Conservation (phyloP, 306 rosid species). For the Luffa aegyptiaca region DNA sequence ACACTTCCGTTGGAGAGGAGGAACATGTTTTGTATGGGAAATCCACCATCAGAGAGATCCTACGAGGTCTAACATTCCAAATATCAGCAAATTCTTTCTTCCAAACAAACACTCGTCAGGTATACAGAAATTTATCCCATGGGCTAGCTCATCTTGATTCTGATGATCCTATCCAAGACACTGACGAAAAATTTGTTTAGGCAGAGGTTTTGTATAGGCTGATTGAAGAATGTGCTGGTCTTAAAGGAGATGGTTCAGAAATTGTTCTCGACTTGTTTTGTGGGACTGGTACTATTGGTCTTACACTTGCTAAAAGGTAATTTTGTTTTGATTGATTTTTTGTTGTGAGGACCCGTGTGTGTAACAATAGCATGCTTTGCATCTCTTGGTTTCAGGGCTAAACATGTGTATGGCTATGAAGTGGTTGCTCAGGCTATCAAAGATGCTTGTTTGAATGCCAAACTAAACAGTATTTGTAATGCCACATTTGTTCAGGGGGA, state of each 20-base stretch:
- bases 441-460: conserved; percentile 76
- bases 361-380: neutral
- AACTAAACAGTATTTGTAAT: conserved; percentile 60
- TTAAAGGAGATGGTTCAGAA: conserved; percentile 82
- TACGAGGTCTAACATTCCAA: conserved; percentile 83
- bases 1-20: conserved; percentile 88
- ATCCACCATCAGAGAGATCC: conserved; percentile 70
- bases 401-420: conserved; percentile 87
- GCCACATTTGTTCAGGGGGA: conserved; percentile 92
- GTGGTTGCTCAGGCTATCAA: conserved; percentile 79
- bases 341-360: neutral
- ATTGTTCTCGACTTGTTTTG: conserved; percentile 92
- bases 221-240: conserved; percentile 71
- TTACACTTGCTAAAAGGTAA: conserved; percentile 84
- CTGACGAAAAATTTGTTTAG: conserved; percentile 29
- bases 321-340: neutral
- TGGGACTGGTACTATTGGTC: conserved; percentile 96
- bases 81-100: conserved; percentile 97
- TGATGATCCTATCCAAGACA: conserved; percentile 3
- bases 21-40: conserved; percentile 80
- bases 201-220: conserved; percentile 87
- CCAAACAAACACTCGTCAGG: conserved; percentile 93
- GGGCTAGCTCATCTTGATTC: conserved; percentile 9
- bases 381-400: conserved; percentile 31
- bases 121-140: conserved; percentile 13